Percentiles rank a stretch among this genome's conserved stretches.
These are phyloP conservation scores for Trypanosomatidae sp. DNA, from an alignment of 208 protist species.

Conservation along the genomic window DNA sequence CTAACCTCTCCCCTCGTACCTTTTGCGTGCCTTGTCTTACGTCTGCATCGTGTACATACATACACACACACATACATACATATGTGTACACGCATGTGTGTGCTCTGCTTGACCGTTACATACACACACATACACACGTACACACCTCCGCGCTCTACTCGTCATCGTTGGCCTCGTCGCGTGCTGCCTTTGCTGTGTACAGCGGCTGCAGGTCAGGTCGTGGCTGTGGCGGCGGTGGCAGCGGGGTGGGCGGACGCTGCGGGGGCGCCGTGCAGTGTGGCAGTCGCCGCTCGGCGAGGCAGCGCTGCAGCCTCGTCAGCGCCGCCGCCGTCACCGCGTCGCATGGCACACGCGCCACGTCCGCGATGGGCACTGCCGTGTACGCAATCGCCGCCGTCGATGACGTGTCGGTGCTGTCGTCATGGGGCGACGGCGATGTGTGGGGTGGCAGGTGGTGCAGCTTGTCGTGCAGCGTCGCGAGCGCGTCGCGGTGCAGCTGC, in stretches of 20 bases:
- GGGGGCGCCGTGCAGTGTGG: slow-evolving; percentile 35
- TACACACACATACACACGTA: too few relatives aligned
- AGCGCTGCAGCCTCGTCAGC: slow-evolving; percentile 14
- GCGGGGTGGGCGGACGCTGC: slow-evolving; percentile 71
- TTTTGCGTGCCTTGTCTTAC: too few relatives aligned
- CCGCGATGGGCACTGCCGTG: too few relatives aligned
- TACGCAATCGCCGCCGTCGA: too few relatives aligned
- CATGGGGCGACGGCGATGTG: too few relatives aligned
- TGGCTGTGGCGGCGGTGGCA: slow-evolving; percentile 48
- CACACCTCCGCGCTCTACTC: slow-evolving; percentile 7
- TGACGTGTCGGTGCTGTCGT: too few relatives aligned
- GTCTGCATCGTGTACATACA: too few relatives aligned
- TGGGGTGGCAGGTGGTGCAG: too few relatives aligned
- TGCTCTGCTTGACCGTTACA: too few relatives aligned
- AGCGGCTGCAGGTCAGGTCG: slow-evolving; percentile 72
- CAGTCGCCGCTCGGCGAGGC: slow-evolving; percentile 15
- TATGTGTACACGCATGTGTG: too few relatives aligned
- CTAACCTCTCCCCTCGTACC: too few relatives aligned
- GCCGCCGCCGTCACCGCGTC: slow-evolving; percentile 65
- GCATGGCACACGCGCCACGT: slow-evolving; percentile 11
- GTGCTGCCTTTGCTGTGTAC: slow-evolving; percentile 44
- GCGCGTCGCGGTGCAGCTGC: slow-evolving; percentile 39
- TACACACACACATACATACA: too few relatives aligned
- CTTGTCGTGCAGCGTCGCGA: slow-evolving; percentile 29
- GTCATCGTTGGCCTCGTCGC: slow-evolving; percentile 30